phyloP scores from a whole-genome alignment of 805 yeast genomes.

The Candida palmyrensis region DNA sequence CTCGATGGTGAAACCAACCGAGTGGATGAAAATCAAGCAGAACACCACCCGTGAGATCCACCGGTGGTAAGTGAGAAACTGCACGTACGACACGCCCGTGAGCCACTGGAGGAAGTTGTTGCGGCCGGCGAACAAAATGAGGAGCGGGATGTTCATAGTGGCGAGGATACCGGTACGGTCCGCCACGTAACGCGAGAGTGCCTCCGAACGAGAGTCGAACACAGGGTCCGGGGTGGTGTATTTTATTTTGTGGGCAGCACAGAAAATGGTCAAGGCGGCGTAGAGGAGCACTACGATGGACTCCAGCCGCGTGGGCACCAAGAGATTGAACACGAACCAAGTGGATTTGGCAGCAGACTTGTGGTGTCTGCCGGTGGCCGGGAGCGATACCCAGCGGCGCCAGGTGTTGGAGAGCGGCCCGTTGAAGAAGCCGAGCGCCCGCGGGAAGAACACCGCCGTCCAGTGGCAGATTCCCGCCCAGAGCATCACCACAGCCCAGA shows the following conservation, averaged over 20 bases:
- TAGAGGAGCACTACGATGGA: constrained; percentile 21
- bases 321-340: constrained; percentile 14
- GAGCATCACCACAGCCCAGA: constrained; percentile 25
- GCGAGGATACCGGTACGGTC: constrained; percentile 50
- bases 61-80: constrained; percentile 41
- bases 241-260: constrained; percentile 13
- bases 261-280: constrained; percentile 1
- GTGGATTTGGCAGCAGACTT: constrained; percentile 17
- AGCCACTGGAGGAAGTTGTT: constrained; percentile 56
- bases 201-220: constrained; percentile 14
- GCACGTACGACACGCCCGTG: constrained; percentile 49
- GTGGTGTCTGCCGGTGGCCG: constrained; percentile 16
- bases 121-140: constrained; percentile 55
- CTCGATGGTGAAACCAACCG: constrained; percentile 21
- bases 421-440: constrained; percentile 10
- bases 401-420: constrained; percentile 12
- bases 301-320: constrained; percentile 35
- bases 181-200: constrained; percentile 36
- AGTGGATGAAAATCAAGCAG: constrained; percentile 25
- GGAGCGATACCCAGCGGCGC: constrained; percentile 14
- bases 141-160: constrained; percentile 44
- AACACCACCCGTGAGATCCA: constrained; percentile 36
- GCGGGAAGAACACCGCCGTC: constrained; percentile 18
- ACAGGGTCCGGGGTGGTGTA: constrained; percentile 21
- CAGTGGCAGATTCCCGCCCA: constrained; percentile 22